Percentiles rank a stretch among this genome's conserved stretches.
Conservation (phyloP, 2,329 filamentous ascomycete genomes). For the Ceratocystis harringtonii region DNA sequence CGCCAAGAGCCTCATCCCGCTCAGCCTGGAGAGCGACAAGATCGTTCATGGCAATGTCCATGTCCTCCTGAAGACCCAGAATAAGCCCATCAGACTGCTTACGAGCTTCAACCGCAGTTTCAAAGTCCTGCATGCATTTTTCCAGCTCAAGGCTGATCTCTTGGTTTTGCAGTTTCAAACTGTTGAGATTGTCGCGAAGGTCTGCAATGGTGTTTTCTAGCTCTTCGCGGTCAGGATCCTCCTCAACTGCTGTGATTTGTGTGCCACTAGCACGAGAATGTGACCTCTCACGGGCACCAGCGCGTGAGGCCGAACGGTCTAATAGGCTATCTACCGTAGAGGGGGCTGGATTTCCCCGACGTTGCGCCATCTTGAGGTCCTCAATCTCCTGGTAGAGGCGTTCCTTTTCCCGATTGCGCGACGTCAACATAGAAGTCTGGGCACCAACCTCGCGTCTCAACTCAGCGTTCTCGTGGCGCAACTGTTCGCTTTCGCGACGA, state of each 20-base stretch:
- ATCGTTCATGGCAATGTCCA: conserved; percentile 66
- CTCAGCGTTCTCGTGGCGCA: conserved; percentile 86
- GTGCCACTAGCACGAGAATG: conserved; percentile 61
- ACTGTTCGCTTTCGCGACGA: conserved; percentile 51
- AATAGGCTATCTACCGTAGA: conserved; percentile 77
- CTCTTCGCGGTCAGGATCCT: conserved; percentile 73
- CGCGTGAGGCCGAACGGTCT: conserved; percentile 82
- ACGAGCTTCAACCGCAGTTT: conserved; percentile 51
- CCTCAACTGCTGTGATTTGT: conserved; percentile 40
- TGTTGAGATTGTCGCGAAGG: conserved; percentile 72
- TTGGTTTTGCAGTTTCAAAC: conserved; percentile 77
- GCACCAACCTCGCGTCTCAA: conserved; percentile 82
- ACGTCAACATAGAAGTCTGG: conserved; percentile 94
- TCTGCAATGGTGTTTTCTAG: conserved; percentile 72
- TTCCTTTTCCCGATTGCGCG: conserved; percentile 87
- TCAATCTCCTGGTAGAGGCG: conserved; percentile 93
- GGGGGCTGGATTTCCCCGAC: conserved; percentile 44
- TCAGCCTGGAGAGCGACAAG: conserved; percentile 65
- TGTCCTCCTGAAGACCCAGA: conserved; percentile 59
- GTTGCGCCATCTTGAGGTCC: conserved; percentile 77
- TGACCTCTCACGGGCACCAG: conserved; percentile 52
- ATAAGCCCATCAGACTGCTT: conserved; percentile 43
- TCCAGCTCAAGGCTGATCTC: conserved; percentile 73
- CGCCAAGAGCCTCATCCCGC: conserved; percentile 68
- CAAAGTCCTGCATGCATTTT: conserved; percentile 63